Evolutionary conservation across 1,284 basidiomycete species (phyloP).

Genomic region (Somion occarium): DNA sequence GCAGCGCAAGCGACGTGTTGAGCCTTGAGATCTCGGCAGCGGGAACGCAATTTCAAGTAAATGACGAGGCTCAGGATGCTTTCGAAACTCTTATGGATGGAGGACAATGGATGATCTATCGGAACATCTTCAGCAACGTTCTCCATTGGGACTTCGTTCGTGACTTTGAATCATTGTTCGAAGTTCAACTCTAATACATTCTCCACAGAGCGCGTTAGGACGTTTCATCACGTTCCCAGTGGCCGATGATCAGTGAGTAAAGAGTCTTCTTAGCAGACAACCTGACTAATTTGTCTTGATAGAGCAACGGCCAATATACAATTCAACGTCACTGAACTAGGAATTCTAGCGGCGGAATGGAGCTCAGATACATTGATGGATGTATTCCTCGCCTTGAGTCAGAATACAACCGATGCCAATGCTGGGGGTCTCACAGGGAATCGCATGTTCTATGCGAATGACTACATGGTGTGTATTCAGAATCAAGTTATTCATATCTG

Average conservation of each 20-base stretch:
- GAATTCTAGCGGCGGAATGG: constrained; percentile 49
- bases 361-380: constrained; percentile 36
- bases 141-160: constrained; percentile 67
- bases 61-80: constrained; percentile 33
- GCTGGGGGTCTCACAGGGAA: constrained; percentile 55
- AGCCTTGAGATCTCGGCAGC: constrained; percentile 47
- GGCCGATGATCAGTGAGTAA: constrained; percentile 48
- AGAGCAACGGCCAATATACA: constrained; percentile 55
- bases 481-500: background rate
- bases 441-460: constrained; percentile 61
- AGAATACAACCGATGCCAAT: constrained; percentile 43
- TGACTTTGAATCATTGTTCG: background rate
- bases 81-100: constrained; percentile 49
- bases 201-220: constrained; percentile 47
- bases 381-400: constrained; percentile 37
- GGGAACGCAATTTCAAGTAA: constrained; percentile 46
- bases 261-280: too few species aligned
- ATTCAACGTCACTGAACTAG: constrained; percentile 48
- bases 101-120: constrained; percentile 63
- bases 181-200: background rate
- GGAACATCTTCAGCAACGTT: constrained; percentile 47
- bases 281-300: too few species aligned
- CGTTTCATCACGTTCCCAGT: constrained; percentile 63
- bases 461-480: constrained; percentile 53
- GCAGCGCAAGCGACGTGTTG: constrained; percentile 47